Percentiles rank a stretch among this genome's conserved stretches.
Evolutionary conservation across 805 yeast genomes (phyloP).

Genomic region (Yarrowia osloensis): DNA sequence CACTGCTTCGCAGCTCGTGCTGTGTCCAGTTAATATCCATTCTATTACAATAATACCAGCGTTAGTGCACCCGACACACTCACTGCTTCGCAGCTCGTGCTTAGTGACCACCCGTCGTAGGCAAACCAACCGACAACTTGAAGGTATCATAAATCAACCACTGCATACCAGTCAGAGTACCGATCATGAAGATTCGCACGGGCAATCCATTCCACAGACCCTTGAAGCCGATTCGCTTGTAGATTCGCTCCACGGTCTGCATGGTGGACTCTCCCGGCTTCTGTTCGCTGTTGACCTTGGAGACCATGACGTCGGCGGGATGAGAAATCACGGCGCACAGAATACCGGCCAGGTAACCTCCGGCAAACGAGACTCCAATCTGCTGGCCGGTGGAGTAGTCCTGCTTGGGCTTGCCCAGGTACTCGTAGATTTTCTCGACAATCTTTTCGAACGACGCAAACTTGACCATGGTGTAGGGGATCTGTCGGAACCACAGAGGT

Average conservation of each 20-base stretch:
- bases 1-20: too few species aligned
- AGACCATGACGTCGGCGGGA: slow-evolving; percentile 99
- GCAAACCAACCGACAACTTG: slow-evolving; percentile 91
- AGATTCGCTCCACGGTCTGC: slow-evolving; percentile 71
- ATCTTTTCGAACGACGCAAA: slow-evolving; percentile 93
- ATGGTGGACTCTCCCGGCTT: slow-evolving; percentile 65
- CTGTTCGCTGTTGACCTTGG: slow-evolving; percentile 79
- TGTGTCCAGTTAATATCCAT: too few species aligned
- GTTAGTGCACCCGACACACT: not conserved
- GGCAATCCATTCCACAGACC: slow-evolving; percentile 96
- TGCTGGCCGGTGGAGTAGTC: slow-evolving; percentile 75
- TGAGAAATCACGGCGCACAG: slow-evolving; percentile 94
- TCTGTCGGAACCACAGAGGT: slow-evolving; percentile 95
- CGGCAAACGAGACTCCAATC: slow-evolving; percentile 91
- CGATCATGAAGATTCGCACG: slow-evolving; percentile 94
- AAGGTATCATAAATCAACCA: slow-evolving; percentile 96
- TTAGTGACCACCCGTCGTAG: slow-evolving; percentile 71
- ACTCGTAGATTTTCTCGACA: slow-evolving; percentile 74
- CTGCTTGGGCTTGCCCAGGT: slow-evolving; percentile 69
- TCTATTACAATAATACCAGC: not conserved
- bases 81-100: not conserved
- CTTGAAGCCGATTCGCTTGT: slow-evolving; percentile 76
- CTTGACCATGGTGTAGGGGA: slow-evolving; percentile 98
- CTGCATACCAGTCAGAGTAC: slow-evolving; percentile 95
- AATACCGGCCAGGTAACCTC: slow-evolving; percentile 97